A percentile compares a stretch with the other conserved stretches of the same genome.
phyloP scores from a whole-genome alignment of 176 grass and related monocot genomes.

The Metroxylon sagu region DNA sequence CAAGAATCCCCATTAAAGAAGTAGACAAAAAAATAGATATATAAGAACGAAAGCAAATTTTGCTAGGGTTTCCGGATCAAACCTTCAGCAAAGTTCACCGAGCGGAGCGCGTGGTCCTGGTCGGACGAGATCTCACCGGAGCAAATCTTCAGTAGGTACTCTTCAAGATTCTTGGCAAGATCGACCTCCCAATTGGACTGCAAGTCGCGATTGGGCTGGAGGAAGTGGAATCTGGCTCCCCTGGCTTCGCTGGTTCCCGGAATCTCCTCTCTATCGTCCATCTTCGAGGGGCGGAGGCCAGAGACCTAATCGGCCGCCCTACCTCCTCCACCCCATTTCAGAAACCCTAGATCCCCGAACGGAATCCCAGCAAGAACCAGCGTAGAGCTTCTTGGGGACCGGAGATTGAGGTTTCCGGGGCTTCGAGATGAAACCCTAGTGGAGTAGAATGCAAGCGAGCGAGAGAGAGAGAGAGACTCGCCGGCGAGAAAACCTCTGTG shows the following conservation, averaged over 20 bases:
- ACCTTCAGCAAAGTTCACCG: slow-evolving; percentile 97
- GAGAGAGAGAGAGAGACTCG: slow-evolving; percentile 10
- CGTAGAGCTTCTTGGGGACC: no score
- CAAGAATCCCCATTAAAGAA: slow-evolving; percentile 2
- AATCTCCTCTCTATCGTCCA: slow-evolving; percentile 4
- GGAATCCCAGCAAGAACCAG: no score
- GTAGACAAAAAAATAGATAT: neutral
- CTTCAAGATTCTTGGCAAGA: slow-evolving; percentile 71
- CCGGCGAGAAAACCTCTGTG: no score
- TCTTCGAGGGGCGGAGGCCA: neutral
- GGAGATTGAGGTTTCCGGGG: no score
- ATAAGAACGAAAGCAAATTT: neutral
- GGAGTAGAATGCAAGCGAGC: neutral
- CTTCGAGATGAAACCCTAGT: no score
- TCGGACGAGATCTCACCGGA: slow-evolving; percentile 53
- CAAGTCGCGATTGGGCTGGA: slow-evolving; percentile 70
- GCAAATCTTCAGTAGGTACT: slow-evolving; percentile 85
- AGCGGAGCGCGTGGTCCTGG: slow-evolving; percentile 30
- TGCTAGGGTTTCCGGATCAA: neutral
- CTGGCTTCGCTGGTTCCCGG: slow-evolving; percentile 26
- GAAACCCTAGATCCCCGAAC: neutral
- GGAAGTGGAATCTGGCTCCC: slow-evolving; percentile 26
- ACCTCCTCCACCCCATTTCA: slow-evolving; percentile 1
- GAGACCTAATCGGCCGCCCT: slow-evolving; percentile 3
- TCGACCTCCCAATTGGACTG: slow-evolving; percentile 92